Evolutionary conservation across 164 flowering plant genomes (phyloP).

Genomic region (Vitis rupestris): DNA sequence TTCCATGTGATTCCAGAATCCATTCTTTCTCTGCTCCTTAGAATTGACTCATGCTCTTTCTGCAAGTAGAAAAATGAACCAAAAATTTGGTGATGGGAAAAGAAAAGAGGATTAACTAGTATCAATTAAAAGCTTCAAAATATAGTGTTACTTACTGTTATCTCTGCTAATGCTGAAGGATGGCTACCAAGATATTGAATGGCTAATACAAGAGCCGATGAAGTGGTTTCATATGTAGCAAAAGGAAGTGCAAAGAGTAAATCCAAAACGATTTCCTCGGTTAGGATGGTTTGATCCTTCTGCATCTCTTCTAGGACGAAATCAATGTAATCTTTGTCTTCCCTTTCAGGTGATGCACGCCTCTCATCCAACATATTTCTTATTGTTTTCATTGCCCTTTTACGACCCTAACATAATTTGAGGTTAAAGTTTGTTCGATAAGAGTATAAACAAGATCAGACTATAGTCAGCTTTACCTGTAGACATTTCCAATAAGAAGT

Average conservation of each 20-base stretch:
- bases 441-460: too few species aligned
- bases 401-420: conserved; percentile 58
- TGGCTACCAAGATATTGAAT: conserved; percentile 50
- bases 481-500: conserved; percentile 65
- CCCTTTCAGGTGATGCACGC: conserved; percentile 41
- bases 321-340: conserved; percentile 68
- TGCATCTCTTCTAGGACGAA: conserved; percentile 53
- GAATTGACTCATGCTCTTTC: conserved; percentile 61
- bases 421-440: too few species aligned
- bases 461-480: conserved; percentile 36
- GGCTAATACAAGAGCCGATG: conserved; percentile 57
- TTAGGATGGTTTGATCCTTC: conserved; percentile 52
- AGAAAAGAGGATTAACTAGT: neutral
- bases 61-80: conserved; percentile 13
- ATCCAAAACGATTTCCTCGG: conserved; percentile 60
- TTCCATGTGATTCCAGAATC: conserved; percentile 58
- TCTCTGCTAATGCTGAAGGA: conserved; percentile 59
- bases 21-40: conserved; percentile 31
- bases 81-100: neutral
- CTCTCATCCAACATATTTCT: conserved; percentile 66
- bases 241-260: conserved; percentile 71
- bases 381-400: conserved; percentile 80
- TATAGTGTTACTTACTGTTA: conserved; percentile 48
- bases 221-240: conserved; percentile 73
- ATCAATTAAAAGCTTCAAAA: neutral